Percentiles rank a stretch among this genome's conserved stretches.
phyloP scores from a whole-genome alignment of 768 basidiomycete species.

The Podaxis sp. region DNA sequence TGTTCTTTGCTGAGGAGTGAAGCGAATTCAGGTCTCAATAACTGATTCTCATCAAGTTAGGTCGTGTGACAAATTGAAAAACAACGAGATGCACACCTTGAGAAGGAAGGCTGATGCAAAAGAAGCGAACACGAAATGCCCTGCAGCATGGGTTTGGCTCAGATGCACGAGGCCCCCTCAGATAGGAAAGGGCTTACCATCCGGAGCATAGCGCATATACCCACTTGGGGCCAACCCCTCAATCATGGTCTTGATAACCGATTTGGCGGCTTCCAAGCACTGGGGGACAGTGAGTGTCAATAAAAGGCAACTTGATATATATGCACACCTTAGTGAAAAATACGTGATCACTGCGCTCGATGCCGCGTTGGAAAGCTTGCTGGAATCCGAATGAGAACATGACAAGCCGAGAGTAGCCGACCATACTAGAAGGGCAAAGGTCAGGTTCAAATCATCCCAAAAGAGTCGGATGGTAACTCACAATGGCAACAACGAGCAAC shows the following conservation, averaged over 20 bases:
- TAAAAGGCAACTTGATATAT: background rate
- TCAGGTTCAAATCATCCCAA: background rate
- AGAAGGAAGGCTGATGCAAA: constrained; percentile 84
- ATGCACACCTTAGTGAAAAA: constrained; percentile 64
- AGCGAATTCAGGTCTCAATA: constrained; percentile 75
- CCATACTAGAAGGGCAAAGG: constrained; percentile 47
- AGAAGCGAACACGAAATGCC: constrained; percentile 75
- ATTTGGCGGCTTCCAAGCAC: constrained; percentile 73
- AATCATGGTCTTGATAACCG: constrained; percentile 64
- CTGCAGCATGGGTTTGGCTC: constrained; percentile 28
- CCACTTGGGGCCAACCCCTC: constrained; percentile 67
- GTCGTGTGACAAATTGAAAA: background rate
- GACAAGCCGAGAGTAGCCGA: constrained; percentile 75
- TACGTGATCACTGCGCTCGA: constrained; percentile 58
- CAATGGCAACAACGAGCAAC: constrained; percentile 73
- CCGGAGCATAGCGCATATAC: constrained; percentile 77
- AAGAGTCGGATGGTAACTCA: constrained; percentile 34
- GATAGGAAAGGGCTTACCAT: constrained; percentile 45
- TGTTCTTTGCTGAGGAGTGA: constrained; percentile 58
- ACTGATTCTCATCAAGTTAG: constrained; percentile 33
- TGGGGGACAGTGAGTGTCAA: constrained; percentile 24
- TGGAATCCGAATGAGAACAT: constrained; percentile 90
- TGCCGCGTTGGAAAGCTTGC: constrained; percentile 73
- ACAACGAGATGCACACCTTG: constrained; percentile 47
- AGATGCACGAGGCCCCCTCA: background rate